Base-by-base conservation (phyloP, 2,329 filamentous ascomycete species). In the Phoma herbarum region DNA sequence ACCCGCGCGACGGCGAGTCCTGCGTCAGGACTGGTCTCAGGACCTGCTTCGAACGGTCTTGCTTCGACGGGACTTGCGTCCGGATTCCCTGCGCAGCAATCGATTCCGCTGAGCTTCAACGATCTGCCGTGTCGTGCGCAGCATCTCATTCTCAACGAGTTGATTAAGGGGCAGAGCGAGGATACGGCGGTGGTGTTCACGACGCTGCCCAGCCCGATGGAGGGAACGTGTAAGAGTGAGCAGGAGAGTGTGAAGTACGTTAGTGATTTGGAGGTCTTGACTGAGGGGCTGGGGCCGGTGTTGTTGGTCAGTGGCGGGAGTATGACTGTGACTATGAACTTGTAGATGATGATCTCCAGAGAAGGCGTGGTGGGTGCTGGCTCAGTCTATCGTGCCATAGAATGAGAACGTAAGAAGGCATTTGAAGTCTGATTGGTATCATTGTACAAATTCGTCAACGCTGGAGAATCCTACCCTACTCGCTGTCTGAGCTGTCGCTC, bases 221-320 rank as follows among this genome's bases (percentile, higher is more conserved):
- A 93, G 62, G 91, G 91, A 0, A 96, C 91, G 0, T 88, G 87
- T 69, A 79, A 84, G 57, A 90, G 88, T 61, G 90, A 92, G 74
- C 80, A 81, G 39, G 87, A 90, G 18, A 91, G 90, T 67, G 79
- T 91, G 57, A 85, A 85, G 61, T 96, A 95, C 75, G 80, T 96
- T 46, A 88, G 86, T 48, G 90, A 93, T 75, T 81, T 94, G 59
- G 90, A 95, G 75, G 85, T 95, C 2, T 78, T 96, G 57, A 94
- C 90, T 75, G 86, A 89, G 68, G 89, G 86, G 11, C 79, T 94
- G 61, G 91, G 92, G 26, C 92, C 92, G 1, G 86, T 88, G 44
- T 75, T 96, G 68, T 80, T 96, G 75, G 90, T 96, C 37, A 85
- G 96, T 77, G 93, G 90, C 76, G 96, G 96, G 77, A 92, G 88